Conservation (phyloP, 2,329 filamentous ascomycete genomes). For the Rhynchosporium agropyri region DNA sequence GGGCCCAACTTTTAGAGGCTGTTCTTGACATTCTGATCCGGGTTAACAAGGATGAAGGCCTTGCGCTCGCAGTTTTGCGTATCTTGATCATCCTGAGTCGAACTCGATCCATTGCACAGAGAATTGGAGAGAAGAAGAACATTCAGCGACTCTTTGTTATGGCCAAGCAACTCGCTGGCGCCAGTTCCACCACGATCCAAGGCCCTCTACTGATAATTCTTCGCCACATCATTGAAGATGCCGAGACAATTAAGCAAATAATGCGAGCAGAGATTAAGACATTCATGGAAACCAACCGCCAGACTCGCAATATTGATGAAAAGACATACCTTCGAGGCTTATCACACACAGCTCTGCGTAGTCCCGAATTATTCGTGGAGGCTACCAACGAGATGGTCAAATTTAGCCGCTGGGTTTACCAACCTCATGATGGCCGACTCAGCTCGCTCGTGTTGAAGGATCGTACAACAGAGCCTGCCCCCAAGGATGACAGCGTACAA, state of each 20-base stretch:
- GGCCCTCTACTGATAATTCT: conserved; percentile 72
- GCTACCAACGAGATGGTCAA: conserved; percentile 84
- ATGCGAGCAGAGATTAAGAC: conserved; percentile 87
- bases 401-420: conserved; percentile 60
- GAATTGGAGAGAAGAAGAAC: conserved; percentile 84
- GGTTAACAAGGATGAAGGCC: conserved; percentile 81
- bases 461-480: conserved; percentile 18
- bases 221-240: conserved; percentile 92
- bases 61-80: conserved; percentile 81
- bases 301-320: conserved; percentile 66
- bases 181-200: conserved; percentile 74
- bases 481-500: conserved; percentile 39
- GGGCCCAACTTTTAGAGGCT: conserved; percentile 70
- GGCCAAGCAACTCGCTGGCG: conserved; percentile 86
- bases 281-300: conserved; percentile 63
- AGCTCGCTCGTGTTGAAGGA: conserved; percentile 44
- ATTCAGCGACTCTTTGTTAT: conserved; percentile 90
- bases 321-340: conserved; percentile 74
- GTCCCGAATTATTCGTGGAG: conserved; percentile 83
- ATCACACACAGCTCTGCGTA: conserved; percentile 77
- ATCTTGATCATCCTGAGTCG: conserved; percentile 88
- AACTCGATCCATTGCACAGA: conserved; percentile 70
- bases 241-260: conserved; percentile 84
- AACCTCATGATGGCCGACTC: conserved; percentile 44
- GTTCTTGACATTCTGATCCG: conserved; percentile 84